Evolutionary conservation across 768 basidiomycete genomes (phyloP).

Genomic region (Amanita rubescens): DNA sequence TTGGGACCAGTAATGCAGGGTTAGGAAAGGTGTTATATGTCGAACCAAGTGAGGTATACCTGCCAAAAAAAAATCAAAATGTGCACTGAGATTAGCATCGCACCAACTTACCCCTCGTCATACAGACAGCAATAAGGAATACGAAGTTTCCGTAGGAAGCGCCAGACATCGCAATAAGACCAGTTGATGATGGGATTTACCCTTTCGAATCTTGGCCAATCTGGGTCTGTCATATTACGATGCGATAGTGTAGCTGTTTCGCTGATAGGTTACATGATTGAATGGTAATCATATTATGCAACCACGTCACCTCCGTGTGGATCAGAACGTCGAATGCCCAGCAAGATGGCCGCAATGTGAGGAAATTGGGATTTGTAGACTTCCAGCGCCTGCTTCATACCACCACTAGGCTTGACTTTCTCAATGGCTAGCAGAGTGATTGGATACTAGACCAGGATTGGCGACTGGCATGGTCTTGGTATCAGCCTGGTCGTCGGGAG

Average conservation of each 20-base stretch:
- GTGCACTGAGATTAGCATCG: not conserved
- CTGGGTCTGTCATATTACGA: constrained; percentile 75
- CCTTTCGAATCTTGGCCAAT: constrained; percentile 86
- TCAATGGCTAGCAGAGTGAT: constrained; percentile 33
- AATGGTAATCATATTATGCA: not conserved
- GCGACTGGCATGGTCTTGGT: constrained; percentile 30
- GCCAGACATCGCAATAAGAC: constrained; percentile 88
- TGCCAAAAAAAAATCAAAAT: constrained; percentile 21
- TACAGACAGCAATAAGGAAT: constrained; percentile 89
- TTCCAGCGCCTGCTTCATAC: constrained; percentile 75
- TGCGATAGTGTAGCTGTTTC: constrained; percentile 59
- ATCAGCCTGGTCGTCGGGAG: constrained; percentile 40
- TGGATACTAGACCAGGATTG: constrained; percentile 14
- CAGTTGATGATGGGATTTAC: constrained; percentile 96
- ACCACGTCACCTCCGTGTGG: constrained; percentile 81
- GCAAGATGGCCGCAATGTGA: constrained; percentile 70
- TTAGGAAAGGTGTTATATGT: constrained; percentile 93
- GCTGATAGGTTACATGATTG: not conserved
- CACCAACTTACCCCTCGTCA: constrained; percentile 69
- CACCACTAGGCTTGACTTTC: constrained; percentile 52
- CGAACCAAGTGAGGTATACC: constrained; percentile 97
- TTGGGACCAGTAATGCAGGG: constrained; percentile 57
- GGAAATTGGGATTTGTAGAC: constrained; percentile 63
- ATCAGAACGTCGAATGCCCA: constrained; percentile 85
- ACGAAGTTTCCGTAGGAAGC: constrained; percentile 62